phyloP scores from a whole-genome alignment of 176 grass and related monocot genomes.

The Cocos nucifera region DNA sequence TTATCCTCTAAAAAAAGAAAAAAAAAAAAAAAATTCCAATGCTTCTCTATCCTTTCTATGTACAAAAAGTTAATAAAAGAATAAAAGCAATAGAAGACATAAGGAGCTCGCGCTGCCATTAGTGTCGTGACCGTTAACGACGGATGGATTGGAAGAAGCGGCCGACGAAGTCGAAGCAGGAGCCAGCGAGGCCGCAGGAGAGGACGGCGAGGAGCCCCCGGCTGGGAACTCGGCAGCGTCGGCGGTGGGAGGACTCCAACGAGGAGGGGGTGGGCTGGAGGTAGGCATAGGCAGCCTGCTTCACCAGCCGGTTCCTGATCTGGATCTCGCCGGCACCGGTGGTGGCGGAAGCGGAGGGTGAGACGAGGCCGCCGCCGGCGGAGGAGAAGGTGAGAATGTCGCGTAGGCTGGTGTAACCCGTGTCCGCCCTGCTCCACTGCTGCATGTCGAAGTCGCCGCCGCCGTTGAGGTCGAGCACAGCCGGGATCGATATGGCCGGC shows the following conservation, averaged over 20 bases:
- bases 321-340: conserved; percentile 32
- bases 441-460: conserved; percentile 55
- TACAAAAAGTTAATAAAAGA: neutral
- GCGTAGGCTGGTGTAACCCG: conserved; percentile 61
- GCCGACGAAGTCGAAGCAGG: conserved; percentile 38
- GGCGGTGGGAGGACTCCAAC: conserved; percentile 11
- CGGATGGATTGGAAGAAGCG: conserved; percentile 26
- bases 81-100: neutral
- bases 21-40: neutral
- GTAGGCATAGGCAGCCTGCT: conserved; percentile 70
- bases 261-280: conserved; percentile 58
- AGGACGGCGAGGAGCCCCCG: conserved; percentile 18
- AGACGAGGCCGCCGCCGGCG: conserved; percentile 34
- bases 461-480: neutral
- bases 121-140: neutral
- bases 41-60: conserved; percentile 14
- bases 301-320: conserved; percentile 75
- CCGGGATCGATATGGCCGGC: no score
- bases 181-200: neutral
- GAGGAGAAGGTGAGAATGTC: conserved; percentile 49
- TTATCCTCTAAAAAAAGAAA: no score
- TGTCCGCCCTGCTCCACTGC: conserved; percentile 33
- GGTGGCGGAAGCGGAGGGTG: conserved; percentile 18
- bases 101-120: neutral
- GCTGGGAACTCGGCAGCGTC: conserved; percentile 3